Evolutionary conservation across 2,329 filamentous ascomycete genomes (phyloP).

Genomic region (Hypoxylon sp.): DNA sequence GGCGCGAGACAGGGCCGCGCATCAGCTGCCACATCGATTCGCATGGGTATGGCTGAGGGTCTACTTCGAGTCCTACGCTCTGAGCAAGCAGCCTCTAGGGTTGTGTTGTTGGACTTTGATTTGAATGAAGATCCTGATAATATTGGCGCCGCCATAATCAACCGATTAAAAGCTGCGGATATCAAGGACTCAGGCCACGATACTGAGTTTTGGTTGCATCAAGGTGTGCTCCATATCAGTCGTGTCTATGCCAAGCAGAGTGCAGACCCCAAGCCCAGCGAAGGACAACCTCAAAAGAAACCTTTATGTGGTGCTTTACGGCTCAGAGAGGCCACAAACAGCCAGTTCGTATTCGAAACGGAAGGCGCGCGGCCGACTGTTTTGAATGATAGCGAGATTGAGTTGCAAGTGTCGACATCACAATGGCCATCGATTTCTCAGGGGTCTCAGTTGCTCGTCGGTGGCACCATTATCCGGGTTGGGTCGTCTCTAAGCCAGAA

Average conservation of each 20-base stretch:
- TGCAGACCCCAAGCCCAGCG: constrained; percentile 4
- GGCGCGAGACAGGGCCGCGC: constrained; percentile 39
- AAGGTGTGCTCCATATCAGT: constrained; percentile 37
- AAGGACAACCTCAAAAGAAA: constrained; percentile 8
- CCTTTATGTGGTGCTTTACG: constrained; percentile 3
- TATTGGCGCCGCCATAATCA: constrained; percentile 29
- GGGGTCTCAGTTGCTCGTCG: constrained; percentile 12
- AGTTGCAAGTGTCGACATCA: constrained; percentile 26
- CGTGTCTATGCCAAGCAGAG: constrained; percentile 31
- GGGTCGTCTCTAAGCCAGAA: constrained; percentile 10
- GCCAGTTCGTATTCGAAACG: constrained; percentile 14
- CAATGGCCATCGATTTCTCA: constrained; percentile 8
- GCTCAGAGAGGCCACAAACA: constrained; percentile 6
- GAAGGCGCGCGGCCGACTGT: background rate
- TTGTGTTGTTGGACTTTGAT: constrained; percentile 41
- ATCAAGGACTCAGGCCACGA: constrained; percentile 36
- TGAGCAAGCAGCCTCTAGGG: constrained; percentile 39
- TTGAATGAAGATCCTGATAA: constrained; percentile 23
- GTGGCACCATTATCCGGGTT: constrained; percentile 12
- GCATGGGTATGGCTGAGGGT: constrained; percentile 39
- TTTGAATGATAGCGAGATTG: constrained; percentile 23
- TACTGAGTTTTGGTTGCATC: constrained; percentile 45
- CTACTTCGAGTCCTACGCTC: constrained; percentile 43
- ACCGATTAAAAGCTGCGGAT: constrained; percentile 22
- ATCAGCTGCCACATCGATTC: constrained; percentile 20